Conservation (phyloP, 2,329 filamentous ascomycete genomes). For the Aspergillus sergii region DNA sequence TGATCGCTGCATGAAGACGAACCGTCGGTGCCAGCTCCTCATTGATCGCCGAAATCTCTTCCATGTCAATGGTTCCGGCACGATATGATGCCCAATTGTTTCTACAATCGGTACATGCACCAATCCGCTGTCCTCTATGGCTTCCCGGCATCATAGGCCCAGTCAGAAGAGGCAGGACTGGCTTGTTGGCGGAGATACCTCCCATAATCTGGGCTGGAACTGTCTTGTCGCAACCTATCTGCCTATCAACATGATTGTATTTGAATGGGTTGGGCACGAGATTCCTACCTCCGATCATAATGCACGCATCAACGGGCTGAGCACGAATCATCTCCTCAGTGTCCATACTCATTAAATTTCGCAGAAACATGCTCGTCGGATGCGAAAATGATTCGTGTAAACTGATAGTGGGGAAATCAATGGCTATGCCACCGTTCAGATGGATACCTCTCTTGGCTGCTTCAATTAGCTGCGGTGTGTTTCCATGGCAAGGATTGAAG, state of each 20-base stretch:
- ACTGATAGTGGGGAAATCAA: conserved; percentile 75
- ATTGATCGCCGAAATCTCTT: conserved; percentile 71
- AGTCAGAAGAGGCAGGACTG: conserved; percentile 68
- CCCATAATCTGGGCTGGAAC: conserved; percentile 76
- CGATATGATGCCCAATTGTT: conserved; percentile 73
- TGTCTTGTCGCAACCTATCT: conserved; percentile 72
- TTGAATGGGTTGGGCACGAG: neutral
- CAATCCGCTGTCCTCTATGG: conserved; percentile 64
- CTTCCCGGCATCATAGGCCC: conserved; percentile 77
- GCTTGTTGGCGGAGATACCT: conserved; percentile 73
- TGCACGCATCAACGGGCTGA: conserved; percentile 69
- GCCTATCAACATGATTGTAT: neutral
- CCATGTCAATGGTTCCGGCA: conserved; percentile 67
- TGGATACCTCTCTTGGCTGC: conserved; percentile 70
- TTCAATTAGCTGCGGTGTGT: conserved; percentile 71
- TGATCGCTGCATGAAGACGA: conserved; percentile 22
- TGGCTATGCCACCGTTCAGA: conserved; percentile 65
- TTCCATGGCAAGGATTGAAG: conserved; percentile 76
- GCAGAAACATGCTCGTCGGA: conserved; percentile 74
- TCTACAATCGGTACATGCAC: conserved; percentile 74
- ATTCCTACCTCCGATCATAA: conserved; percentile 64
- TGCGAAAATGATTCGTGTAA: conserved; percentile 69
- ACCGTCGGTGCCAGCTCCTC: conserved; percentile 73
- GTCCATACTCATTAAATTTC: conserved; percentile 78
- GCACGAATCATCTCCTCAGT: conserved; percentile 77